Evolutionary conservation across 371 early-diverging fungal genomes (phyloP), one percentile per base, ranked within the genome.

Genomic region (Mucor racemosus): DNA sequence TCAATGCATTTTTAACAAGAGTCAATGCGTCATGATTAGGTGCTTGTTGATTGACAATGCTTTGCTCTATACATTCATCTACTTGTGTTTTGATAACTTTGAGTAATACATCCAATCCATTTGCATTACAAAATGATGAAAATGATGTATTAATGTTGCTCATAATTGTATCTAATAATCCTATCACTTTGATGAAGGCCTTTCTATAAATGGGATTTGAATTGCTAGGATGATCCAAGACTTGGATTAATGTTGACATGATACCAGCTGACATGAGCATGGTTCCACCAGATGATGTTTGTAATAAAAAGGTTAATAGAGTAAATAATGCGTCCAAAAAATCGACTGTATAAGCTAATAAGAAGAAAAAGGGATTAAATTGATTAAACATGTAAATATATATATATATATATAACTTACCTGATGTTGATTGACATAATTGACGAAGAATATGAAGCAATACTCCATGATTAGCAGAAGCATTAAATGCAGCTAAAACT

Each of bases 261-360:
- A 95, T 85, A 6, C 97, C 99, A 5, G 96, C 95, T 15, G 94
- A 87, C 60, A 95, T 91, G 7, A 98, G 82, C 91, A 95, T 94
- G 65, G 88, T 90, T 14, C 94, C 92, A 55, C 97, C 95, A 3
- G 88, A 81, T 66, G 90, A 90, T 33, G 90, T 91, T 60, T 88
- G 82, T 31, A 91, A 78, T 50, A 97, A 79, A 60, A 86, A 91
- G 0, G 90, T 78, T 14, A 96, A 68, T 41, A 97, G 84, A 1
- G 84, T 81, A 63, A 92, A 92, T 5, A 97, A 66, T 5, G 94
- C 90, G 62, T 97, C 97, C 60, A 92, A 68, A 71, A 91, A 96
- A 35, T 95, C 93, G 58, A 84, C 85, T 8, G 92, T 79, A 60
- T 77, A 90, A 4, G 50, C 60, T 57, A 58, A 48, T 21, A 42